A percentile compares a stretch with the other conserved stretches of the same genome.
These are phyloP conservation scores for Fusarium burgessii DNA, from an alignment of 2,329 filamentous ascomycete genomes.

Conservation along the genomic window DNA sequence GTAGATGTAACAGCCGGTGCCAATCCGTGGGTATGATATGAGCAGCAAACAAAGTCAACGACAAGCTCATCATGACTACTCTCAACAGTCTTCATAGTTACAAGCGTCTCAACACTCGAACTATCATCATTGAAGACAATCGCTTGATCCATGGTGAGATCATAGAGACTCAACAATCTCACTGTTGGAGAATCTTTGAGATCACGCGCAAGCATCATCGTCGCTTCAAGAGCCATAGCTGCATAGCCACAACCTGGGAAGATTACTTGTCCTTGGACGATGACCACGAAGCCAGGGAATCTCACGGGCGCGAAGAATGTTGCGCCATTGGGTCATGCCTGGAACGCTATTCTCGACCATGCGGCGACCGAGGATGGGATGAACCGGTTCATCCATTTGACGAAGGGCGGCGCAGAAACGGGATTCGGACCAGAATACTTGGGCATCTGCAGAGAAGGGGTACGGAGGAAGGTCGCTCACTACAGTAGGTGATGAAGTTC, in stretches of 20 bases:
- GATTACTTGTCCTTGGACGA: slow-evolving; percentile 15
- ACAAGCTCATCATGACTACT: neutral
- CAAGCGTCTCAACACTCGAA: slow-evolving; percentile 2
- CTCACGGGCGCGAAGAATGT: slow-evolving; percentile 6
- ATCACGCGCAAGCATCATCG: neutral
- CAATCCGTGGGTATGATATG: slow-evolving; percentile 2
- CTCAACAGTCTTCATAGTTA: slow-evolving; percentile 10
- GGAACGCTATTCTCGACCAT: neutral
- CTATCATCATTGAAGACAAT: slow-evolving; percentile 19
- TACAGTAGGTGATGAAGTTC: neutral
- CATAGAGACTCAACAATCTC: slow-evolving; percentile 4
- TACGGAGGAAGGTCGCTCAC: slow-evolving; percentile 3
- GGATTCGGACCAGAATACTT: neutral
- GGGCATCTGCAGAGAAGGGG: slow-evolving; percentile 1
- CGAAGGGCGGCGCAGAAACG: neutral
- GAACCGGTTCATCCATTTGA: neutral
- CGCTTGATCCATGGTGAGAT: slow-evolving; percentile 10
- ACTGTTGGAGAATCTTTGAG: slow-evolving; percentile 4
- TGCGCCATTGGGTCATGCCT: slow-evolving; percentile 12
- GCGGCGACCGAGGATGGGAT: neutral
- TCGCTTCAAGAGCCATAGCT: slow-evolving; percentile 14
- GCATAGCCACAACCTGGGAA: slow-evolving; percentile 22
- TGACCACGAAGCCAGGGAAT: slow-evolving; percentile 13
- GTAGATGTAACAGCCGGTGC: neutral
- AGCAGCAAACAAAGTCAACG: slow-evolving; percentile 10